Conservation (phyloP, 1,139 yeast species). For the Torulaspora pretoriensis region DNA sequence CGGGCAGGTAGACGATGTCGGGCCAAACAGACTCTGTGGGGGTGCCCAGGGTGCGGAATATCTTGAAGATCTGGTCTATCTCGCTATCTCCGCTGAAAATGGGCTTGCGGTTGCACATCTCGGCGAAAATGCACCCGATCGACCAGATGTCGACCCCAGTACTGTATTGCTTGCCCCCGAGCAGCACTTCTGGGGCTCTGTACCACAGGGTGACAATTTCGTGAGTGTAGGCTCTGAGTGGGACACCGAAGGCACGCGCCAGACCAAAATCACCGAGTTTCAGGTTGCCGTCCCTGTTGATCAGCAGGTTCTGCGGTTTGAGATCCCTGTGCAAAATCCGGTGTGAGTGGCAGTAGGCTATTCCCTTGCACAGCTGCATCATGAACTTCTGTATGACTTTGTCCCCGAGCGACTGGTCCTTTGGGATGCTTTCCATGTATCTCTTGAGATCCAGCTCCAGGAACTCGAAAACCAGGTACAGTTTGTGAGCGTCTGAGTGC, state of each 20-base stretch:
- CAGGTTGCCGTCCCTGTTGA: conserved; percentile 91
- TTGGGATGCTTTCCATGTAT: conserved; percentile 95
- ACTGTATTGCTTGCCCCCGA: conserved; percentile 96
- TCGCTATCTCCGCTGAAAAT: conserved; percentile 97
- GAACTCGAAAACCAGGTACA: conserved; percentile 89
- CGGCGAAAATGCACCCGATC: conserved; percentile 96
- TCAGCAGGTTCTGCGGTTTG: conserved; percentile 91
- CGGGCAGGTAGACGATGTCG: conserved; percentile 89
- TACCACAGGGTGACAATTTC: conserved; percentile 98
- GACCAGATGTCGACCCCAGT: conserved; percentile 99
- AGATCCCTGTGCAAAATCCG: conserved; percentile 92
- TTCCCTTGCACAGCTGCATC: conserved; percentile 90
- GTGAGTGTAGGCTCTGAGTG: conserved; percentile 92
- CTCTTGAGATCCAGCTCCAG: conserved; percentile 90
- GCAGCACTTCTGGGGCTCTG: conserved; percentile 90
- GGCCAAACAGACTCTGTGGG: conserved; percentile 97
- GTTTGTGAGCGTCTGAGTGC: conserved; percentile 92
- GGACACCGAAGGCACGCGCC: conserved; percentile 97
- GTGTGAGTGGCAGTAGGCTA: conserved; percentile 92
- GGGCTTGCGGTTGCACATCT: conserved; percentile 95
- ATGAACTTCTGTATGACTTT: conserved; percentile 89
- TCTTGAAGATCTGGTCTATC: conserved; percentile 94
- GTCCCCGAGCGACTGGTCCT: conserved; percentile 83
- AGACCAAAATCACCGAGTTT: conserved; percentile 96
- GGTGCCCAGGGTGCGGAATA: conserved; percentile 88